phyloP scores from a whole-genome alignment of 2,329 filamentous ascomycete species.

The Neofusicoccum sp. region DNA sequence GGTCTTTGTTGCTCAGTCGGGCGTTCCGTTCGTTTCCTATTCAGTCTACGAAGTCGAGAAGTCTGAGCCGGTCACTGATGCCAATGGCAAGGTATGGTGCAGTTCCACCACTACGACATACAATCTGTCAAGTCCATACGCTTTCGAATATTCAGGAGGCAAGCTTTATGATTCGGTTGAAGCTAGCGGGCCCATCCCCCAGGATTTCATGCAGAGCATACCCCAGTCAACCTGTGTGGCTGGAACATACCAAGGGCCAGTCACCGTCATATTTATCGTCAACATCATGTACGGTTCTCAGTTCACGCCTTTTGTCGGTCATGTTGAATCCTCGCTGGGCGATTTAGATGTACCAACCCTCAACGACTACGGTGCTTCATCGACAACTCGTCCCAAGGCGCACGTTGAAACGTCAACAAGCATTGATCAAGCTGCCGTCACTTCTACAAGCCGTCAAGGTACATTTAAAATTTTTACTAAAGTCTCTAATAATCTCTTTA shows the following conservation, averaged over 20 bases:
- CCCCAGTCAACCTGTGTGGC: slow-evolving; percentile 32
- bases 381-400: slow-evolving; percentile 22
- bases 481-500: slow-evolving; percentile 14
- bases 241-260: slow-evolving; percentile 39
- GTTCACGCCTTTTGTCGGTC: slow-evolving; percentile 20
- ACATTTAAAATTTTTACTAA: background rate
- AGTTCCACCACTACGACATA: slow-evolving; percentile 35
- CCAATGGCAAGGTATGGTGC: slow-evolving; percentile 30
- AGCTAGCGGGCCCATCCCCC: slow-evolving; percentile 34
- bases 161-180: slow-evolving; percentile 27
- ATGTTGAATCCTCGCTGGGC: slow-evolving; percentile 25
- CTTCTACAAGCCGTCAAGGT: background rate
- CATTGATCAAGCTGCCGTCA: background rate
- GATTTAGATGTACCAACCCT: slow-evolving; percentile 23
- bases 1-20: slow-evolving; percentile 26
- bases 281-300: slow-evolving; percentile 34
- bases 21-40: slow-evolving; percentile 45
- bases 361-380: background rate
- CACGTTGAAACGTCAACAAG: slow-evolving; percentile 19
- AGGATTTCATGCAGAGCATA: slow-evolving; percentile 36
- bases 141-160: slow-evolving; percentile 37
- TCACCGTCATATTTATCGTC: slow-evolving; percentile 45
- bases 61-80: slow-evolving; percentile 24
- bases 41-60: slow-evolving; percentile 43
- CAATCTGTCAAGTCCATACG: slow-evolving; percentile 34